Conservation (phyloP, 2,329 filamentous ascomycete species). For the Fusarium phyllophilum region DNA sequence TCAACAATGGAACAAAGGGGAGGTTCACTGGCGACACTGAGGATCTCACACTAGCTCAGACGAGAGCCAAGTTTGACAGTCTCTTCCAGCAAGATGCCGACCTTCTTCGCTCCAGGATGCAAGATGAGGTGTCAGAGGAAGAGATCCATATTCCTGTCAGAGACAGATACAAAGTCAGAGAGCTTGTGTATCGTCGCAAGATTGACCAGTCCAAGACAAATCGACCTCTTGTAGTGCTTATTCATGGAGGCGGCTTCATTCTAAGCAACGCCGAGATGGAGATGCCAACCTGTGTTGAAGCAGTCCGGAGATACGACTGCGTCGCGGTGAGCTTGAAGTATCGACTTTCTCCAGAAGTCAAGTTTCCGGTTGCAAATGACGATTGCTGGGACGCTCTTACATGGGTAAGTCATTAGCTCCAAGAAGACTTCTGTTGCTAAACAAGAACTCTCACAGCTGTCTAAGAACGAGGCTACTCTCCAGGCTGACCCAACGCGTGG, state of each 20-base stretch:
- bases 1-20: not conserved
- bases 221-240: not conserved
- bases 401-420: not conserved
- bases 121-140: not conserved
- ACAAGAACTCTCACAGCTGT: rapidly evolving
- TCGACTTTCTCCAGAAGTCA: not conserved
- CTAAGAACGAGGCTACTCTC: not conserved
- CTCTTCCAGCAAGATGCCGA: not conserved
- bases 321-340: not conserved
- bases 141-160: not conserved
- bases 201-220: not conserved
- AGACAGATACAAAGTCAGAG: not conserved
- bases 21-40: not conserved
- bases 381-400: not conserved
- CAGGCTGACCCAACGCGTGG: not conserved
- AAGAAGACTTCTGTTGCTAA: not conserved
- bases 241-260: not conserved
- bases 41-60: rapidly evolving
- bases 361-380: not conserved
- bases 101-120: not conserved
- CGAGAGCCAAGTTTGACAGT: not conserved
- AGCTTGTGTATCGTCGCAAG: not conserved
- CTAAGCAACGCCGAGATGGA: not conserved
- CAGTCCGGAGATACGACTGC: not conserved
- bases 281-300: not conserved